Evolutionary conservation across 495 filamentous ascomycete species (phyloP).

Genomic region (Xylaria cubensis): DNA sequence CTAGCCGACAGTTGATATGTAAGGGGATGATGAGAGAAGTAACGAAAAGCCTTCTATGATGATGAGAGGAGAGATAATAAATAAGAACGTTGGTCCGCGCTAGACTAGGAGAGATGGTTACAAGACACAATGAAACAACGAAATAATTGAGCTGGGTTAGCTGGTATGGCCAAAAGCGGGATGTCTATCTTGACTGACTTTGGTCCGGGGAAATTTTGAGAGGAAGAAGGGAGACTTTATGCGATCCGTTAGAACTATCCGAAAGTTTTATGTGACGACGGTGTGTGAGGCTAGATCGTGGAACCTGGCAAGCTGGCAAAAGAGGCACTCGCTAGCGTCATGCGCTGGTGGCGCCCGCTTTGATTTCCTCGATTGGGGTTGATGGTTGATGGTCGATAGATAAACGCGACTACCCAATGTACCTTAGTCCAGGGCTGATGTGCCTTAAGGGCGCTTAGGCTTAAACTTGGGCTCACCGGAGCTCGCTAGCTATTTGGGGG

Average conservation of each 20-base stretch:
- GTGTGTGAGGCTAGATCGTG: constrained; percentile 16
- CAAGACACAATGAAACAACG: background rate
- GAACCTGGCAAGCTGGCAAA: constrained; percentile 12
- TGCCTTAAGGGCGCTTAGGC: background rate
- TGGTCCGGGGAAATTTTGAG: background rate
- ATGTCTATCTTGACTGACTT: background rate
- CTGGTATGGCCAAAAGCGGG: background rate
- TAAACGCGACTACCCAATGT: background rate
- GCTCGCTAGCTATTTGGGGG: constrained; percentile 8
- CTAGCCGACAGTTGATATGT: background rate
- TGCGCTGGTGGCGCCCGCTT: constrained; percentile 20
- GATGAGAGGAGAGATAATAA: background rate
- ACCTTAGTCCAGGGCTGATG: constrained; percentile 1
- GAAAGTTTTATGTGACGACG: background rate
- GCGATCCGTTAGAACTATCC: background rate
- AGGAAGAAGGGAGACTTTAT: background rate
- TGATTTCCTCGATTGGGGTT: constrained; percentile 12
- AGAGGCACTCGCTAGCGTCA: constrained; percentile 12
- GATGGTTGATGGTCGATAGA: background rate
- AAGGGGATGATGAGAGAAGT: background rate
- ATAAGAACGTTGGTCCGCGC: background rate
- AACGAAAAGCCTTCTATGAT: background rate
- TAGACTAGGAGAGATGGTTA: background rate
- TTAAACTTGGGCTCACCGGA: background rate
- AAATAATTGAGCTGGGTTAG: background rate